These are phyloP conservation scores for Uronychia setigera DNA, from an alignment of 73 alveolate genomes.

Conservation along the genomic window DNA sequence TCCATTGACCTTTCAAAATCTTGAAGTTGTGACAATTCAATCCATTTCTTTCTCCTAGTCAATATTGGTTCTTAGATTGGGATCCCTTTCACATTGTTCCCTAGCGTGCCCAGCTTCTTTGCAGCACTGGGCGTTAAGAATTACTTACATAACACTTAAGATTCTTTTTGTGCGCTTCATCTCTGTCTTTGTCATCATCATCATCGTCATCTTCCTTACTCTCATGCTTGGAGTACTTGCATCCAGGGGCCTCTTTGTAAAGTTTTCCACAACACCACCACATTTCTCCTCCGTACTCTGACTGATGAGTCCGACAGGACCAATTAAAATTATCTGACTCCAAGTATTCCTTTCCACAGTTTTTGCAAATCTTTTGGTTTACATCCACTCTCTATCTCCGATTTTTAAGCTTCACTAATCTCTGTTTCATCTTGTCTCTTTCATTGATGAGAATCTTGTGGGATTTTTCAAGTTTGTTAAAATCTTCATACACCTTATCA, in stretches of 20 bases:
- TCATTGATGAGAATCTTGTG: constrained; percentile 43
- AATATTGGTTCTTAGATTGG: constrained; percentile 22
- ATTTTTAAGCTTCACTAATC: constrained; percentile 46
- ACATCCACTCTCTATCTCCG: constrained; percentile 44
- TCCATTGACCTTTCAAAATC: constrained; percentile 13
- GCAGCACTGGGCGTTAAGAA: constrained; percentile 35
- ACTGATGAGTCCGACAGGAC: constrained; percentile 72
- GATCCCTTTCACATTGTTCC: constrained; percentile 54
- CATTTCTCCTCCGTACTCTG: constrained; percentile 70
- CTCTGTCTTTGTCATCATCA: constrained; percentile 41
- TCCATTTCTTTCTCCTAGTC: constrained; percentile 58
- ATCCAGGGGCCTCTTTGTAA: constrained; percentile 67
- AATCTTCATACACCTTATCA: constrained; percentile 27
- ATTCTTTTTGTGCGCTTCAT: constrained; percentile 42
- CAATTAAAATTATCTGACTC: constrained; percentile 78
- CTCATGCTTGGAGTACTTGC: constrained; percentile 72
- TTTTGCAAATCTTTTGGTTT: constrained; percentile 70
- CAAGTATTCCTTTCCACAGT: constrained; percentile 67
- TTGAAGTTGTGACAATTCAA: constrained; percentile 45
- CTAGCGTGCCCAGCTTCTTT: constrained; percentile 51
- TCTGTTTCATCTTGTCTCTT: constrained; percentile 63
- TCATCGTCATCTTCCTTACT: constrained; percentile 80
- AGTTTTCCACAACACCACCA: constrained; percentile 88
- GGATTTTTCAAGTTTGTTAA: constrained; percentile 20
- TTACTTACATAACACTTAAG: constrained; percentile 2